Evolutionary conservation across 768 basidiomycete species (phyloP).

Genomic region (Suillus decipiens): DNA sequence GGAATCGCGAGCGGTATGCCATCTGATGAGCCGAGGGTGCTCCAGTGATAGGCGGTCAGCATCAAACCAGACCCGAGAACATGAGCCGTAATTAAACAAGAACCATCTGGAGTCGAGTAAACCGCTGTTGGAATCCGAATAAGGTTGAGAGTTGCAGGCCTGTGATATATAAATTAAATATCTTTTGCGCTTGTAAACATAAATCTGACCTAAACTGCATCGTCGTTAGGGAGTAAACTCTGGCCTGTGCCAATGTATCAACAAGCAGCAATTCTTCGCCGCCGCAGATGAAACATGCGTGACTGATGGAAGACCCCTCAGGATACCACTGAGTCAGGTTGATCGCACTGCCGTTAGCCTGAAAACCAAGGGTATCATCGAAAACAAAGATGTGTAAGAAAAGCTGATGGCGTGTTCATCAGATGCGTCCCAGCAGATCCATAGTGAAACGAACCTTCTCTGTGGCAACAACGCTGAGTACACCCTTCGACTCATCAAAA

Average conservation of each 20-base stretch:
- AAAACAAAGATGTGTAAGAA: constrained; percentile 47
- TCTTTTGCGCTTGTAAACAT: not conserved
- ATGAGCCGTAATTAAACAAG: constrained; percentile 47
- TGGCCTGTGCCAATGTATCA: constrained; percentile 42
- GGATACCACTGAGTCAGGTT: constrained; percentile 48
- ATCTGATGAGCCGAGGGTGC: constrained; percentile 52
- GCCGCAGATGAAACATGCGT: constrained; percentile 47
- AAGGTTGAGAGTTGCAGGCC: constrained; percentile 48
- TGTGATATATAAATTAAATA: constrained; percentile 19
- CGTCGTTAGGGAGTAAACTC: constrained; percentile 55
- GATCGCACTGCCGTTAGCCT: constrained; percentile 42
- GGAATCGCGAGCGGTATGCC: constrained; percentile 44
- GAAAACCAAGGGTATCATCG: constrained; percentile 47
- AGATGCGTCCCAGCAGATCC: not conserved
- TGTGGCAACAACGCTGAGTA: constrained; percentile 46
- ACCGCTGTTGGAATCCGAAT: constrained; percentile 34
- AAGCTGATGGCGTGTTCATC: constrained; percentile 26
- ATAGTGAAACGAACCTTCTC: constrained; percentile 36
- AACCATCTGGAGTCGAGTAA: constrained; percentile 53
- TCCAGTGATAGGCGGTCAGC: constrained; percentile 53
- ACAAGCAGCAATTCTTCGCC: constrained; percentile 55
- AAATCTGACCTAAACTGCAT: constrained; percentile 52
- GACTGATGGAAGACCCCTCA: constrained; percentile 26
- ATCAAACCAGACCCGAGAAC: constrained; percentile 16
- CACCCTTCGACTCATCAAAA: constrained; percentile 53